A percentile compares a stretch with the other conserved stretches of the same genome.
Conservation (phyloP, 2,329 filamentous ascomycete genomes). For the Aspergillus sp. region DNA sequence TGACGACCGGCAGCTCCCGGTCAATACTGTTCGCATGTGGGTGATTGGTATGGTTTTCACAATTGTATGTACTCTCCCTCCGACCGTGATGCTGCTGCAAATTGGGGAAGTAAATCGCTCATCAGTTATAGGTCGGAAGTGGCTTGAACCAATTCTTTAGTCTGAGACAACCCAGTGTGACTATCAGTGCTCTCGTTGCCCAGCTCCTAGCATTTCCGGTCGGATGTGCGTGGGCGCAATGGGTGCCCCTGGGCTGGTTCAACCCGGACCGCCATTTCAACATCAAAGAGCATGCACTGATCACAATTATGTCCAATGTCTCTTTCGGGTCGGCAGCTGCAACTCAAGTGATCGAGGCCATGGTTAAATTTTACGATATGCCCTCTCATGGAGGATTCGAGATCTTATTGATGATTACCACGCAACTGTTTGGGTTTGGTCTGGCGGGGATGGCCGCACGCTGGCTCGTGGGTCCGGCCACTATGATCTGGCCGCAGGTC, state of each 20-base stretch:
- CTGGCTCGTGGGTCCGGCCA: constrained; percentile 60
- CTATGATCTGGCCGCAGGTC: constrained; percentile 66
- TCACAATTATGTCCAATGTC: constrained; percentile 51
- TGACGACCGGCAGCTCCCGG: constrained; percentile 34
- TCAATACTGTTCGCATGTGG: constrained; percentile 42
- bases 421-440: constrained; percentile 65
- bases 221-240: constrained; percentile 42
- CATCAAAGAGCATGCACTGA: constrained; percentile 45
- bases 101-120: background rate
- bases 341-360: constrained; percentile 41
- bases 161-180: constrained; percentile 41
- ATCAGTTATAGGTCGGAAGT: constrained; percentile 33
- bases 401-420: constrained; percentile 61
- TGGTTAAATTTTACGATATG: constrained; percentile 57
- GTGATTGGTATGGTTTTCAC: constrained; percentile 41
- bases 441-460: constrained; percentile 61
- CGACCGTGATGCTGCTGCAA: background rate
- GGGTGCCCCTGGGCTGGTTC: constrained; percentile 42
- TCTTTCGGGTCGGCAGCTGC: constrained; percentile 49
- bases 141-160: constrained; percentile 44
- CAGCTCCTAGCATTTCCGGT: constrained; percentile 50
- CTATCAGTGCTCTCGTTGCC: constrained; percentile 41
- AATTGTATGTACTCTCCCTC: constrained; percentile 29
- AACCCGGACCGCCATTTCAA: constrained; percentile 47
- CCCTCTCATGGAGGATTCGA: constrained; percentile 61